Percentiles rank a stretch among this genome's conserved stretches.
Conservation (phyloP, 202 grass and related monocot species). For the Digitaria exilis region DNA sequence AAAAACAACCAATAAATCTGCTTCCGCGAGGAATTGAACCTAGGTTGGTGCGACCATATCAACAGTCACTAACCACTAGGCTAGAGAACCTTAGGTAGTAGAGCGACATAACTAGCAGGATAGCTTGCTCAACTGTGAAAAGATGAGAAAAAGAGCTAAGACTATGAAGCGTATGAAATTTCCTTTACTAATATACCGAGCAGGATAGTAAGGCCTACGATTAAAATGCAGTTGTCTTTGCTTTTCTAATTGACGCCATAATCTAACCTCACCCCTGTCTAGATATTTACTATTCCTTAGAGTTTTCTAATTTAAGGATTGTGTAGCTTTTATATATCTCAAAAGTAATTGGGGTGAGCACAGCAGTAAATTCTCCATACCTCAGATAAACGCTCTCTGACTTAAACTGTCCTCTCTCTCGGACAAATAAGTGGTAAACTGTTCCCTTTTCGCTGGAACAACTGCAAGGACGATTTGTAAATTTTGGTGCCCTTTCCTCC, state of each 20-base stretch:
- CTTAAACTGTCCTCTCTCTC: constrained; percentile 87
- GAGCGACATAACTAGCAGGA: background rate
- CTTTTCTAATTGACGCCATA: background rate
- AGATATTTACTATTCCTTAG: background rate
- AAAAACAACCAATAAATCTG: too few species aligned
- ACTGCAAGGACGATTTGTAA: constrained; percentile 76
- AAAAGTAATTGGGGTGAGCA: background rate
- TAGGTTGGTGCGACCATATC: too few species aligned
- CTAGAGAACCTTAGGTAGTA: too few species aligned
- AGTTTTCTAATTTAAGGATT: background rate
- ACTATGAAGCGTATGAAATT: background rate
- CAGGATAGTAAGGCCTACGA: background rate
- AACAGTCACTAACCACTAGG: too few species aligned
- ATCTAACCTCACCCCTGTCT: background rate
- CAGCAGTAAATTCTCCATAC: constrained; percentile 42
- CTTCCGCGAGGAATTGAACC: too few species aligned
- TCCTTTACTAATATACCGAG: background rate
- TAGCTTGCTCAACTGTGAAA: background rate
- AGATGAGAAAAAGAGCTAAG: background rate
- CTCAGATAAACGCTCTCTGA: constrained; percentile 78
- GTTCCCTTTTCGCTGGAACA: constrained; percentile 64
- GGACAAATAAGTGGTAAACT: constrained; percentile 85
- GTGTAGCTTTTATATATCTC: background rate
- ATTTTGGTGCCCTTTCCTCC: constrained; percentile 67
- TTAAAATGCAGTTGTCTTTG: background rate